Base-by-base conservation (phyloP, 768 basidiomycete genomes). In the Dioszegia aurantiaca region DNA sequence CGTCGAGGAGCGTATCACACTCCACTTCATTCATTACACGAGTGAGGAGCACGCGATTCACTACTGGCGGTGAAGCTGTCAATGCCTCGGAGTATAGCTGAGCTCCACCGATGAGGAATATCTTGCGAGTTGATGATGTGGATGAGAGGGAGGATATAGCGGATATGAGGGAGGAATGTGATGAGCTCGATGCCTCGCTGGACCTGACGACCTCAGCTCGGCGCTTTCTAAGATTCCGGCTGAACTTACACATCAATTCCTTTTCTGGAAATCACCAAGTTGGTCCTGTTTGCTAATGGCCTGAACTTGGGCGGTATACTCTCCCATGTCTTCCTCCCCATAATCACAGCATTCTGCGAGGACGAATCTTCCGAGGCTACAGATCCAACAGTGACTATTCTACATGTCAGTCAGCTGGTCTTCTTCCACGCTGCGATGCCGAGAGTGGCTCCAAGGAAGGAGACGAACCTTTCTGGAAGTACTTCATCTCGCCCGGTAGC, bases 291-390 rank as follows among this genome's bases (percentile, higher is more conserved):
- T 40, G 82, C 80, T 19, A 99, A 81, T 4, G 95, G 95, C 61
- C 88, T 81, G 78, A 87, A 88, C 74, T 85, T 88, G 19, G 71
- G 63, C 8, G 95, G 94, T 55, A 99, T 97, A 73, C 89, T 89
- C 78, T 97, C 91, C 95, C 95, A 99, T 14, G 92, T 94, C 70
- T 89, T 91, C 56, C 94, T 82, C 12, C 95, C 95, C 94, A 99
- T 97, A 55, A 97, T 79, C 19, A 97, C 86, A 0, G 83, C 84
- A 77, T 97, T 98, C 58, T 37, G 51, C 11, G 45, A 3, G 0
- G 78, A 43, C 69, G 73, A 5, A 17, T 80, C 82, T 36, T 80
- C 77, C 5, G 85, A 83, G 30, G 85, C 83, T 37, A 75, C 78
- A 4, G 64, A 60, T 21, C 69, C 71, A 5, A 70, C 69, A 12